These are phyloP conservation scores for Colletotrichum trifolii DNA, from an alignment of 2,329 filamentous ascomycete genomes.

Conservation along the genomic window DNA sequence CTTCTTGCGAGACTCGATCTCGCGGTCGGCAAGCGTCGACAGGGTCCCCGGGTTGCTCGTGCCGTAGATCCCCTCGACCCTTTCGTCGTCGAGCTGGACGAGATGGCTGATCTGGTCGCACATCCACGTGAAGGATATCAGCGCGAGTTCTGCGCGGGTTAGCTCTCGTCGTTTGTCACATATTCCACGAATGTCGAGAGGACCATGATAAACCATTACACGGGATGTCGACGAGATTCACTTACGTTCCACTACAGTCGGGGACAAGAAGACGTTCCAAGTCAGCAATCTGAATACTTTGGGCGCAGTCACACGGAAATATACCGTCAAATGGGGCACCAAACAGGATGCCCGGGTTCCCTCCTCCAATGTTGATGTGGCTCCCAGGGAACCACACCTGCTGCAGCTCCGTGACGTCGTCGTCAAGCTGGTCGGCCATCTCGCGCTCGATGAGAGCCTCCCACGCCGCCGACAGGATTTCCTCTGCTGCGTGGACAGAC, in stretches of 20 bases:
- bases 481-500: background rate
- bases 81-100: constrained; percentile 2
- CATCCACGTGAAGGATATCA: constrained; percentile 37
- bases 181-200: background rate
- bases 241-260: constrained; percentile 16
- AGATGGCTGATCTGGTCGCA: constrained; percentile 12
- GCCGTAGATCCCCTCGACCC: no score
- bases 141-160: constrained; percentile 25
- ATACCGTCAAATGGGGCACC: background rate
- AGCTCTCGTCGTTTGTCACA: background rate
- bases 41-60: no score
- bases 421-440: background rate
- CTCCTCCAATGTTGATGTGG: constrained; percentile 28
- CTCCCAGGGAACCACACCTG: constrained; percentile 33
- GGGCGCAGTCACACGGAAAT: no score
- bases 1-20: background rate
- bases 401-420: background rate
- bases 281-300: no score
- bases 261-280: no score
- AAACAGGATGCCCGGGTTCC: background rate
- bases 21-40: constrained; percentile 11
- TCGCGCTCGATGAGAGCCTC: background rate
- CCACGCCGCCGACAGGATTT: background rate
- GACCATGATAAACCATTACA: fast-evolving
- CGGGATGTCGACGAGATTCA: background rate